A percentile compares a stretch with the other conserved stretches of the same genome.
phyloP scores from a whole-genome alignment of 495 filamentous ascomycete species.

The Neurospora sp. region DNA sequence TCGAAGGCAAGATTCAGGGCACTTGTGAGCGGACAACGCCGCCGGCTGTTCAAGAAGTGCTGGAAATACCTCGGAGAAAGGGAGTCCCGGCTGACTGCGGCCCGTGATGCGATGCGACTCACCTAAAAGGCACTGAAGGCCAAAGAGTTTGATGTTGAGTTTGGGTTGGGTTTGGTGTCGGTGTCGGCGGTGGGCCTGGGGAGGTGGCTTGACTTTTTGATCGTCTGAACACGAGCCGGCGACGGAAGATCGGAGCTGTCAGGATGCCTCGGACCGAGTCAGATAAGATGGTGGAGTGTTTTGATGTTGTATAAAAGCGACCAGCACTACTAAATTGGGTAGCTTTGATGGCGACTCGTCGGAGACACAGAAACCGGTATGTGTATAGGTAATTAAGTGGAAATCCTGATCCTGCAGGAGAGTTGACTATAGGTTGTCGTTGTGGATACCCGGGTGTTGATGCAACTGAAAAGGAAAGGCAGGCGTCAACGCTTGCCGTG shows the following conservation, averaged over 20 bases:
- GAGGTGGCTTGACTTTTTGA: background rate
- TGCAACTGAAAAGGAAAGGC: background rate
- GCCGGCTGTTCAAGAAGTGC: conserved; percentile 2
- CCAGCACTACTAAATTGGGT: background rate
- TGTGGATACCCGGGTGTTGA: background rate
- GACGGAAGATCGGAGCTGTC: background rate
- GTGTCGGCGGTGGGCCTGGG: background rate
- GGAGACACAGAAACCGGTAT: background rate
- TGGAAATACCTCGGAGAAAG: conserved; percentile 13
- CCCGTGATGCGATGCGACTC: background rate
- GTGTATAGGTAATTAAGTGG: background rate
- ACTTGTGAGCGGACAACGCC: conserved; percentile 15
- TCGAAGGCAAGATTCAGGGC: background rate
- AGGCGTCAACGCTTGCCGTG: background rate
- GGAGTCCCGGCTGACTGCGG: background rate
- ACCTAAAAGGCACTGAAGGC: background rate
- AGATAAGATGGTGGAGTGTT: background rate
- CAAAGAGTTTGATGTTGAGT: background rate
- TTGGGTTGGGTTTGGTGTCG: background rate
- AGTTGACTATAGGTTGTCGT: background rate
- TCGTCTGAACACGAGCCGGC: background rate
- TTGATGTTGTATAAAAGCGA: background rate
- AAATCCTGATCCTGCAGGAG: conserved; percentile 13
- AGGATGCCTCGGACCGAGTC: background rate
- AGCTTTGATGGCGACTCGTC: background rate